These are phyloP conservation scores for Fusarium floridanum DNA, from an alignment of 2,329 filamentous ascomycete species.

Conservation along the genomic window DNA sequence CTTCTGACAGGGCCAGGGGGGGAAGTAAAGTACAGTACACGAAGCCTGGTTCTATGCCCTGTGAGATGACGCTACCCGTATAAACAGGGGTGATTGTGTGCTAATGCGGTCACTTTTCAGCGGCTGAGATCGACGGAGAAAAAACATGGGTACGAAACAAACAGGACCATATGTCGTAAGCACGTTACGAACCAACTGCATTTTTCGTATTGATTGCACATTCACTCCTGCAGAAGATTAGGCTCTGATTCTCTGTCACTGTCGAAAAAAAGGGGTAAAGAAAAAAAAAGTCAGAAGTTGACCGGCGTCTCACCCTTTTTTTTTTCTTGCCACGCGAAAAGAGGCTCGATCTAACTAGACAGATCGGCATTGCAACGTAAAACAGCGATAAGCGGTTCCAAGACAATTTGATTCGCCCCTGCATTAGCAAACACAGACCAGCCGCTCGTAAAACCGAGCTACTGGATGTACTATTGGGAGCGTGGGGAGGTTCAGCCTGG, in stretches of 20 bases:
- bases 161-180: not conserved
- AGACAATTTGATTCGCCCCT: not conserved
- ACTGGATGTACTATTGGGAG: constrained; percentile 2
- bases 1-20: constrained; percentile 4
- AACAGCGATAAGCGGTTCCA: not conserved
- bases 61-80: not conserved
- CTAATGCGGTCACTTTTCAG: not conserved
- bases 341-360: not conserved
- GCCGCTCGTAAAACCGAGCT: not conserved
- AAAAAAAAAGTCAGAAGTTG: not conserved
- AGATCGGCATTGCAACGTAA: not conserved
- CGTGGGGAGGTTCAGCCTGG: not conserved
- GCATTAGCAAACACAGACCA: constrained; percentile 3
- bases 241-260: not conserved
- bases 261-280: not conserved
- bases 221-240: not conserved
- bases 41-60: not conserved
- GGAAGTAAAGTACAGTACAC: not conserved
- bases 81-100: not conserved
- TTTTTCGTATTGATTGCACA: not conserved
- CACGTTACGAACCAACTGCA: not conserved
- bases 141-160: not conserved
- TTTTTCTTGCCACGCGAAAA: not conserved
- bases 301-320: not conserved
- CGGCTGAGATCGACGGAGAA: not conserved